Evolutionary conservation across 495 filamentous ascomycete genomes (phyloP).

Genomic region (Echria macrotheca): DNA sequence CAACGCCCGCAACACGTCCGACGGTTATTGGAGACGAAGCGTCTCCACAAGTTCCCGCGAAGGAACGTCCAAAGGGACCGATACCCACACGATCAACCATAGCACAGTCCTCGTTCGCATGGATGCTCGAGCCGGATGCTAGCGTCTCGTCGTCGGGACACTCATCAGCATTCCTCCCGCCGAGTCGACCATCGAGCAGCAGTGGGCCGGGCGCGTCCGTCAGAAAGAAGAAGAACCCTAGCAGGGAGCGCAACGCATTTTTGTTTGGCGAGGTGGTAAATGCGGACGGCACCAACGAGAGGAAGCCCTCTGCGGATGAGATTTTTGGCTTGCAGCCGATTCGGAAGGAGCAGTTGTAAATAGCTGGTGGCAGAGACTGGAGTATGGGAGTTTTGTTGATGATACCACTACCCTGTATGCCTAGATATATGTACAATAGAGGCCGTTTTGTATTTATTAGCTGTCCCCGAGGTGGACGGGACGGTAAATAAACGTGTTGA

Average conservation of each 20-base stretch:
- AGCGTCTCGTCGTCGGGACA: slow-evolving; percentile 13
- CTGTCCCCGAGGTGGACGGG: too few species aligned
- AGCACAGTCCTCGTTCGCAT: slow-evolving; percentile 83
- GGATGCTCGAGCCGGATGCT: slow-evolving; percentile 72
- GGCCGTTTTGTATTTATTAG: too few species aligned
- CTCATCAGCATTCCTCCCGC: slow-evolving; percentile 11
- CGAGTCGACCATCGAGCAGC: slow-evolving; percentile 16
- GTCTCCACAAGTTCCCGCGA: background rate
- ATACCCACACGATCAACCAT: slow-evolving; percentile 62
- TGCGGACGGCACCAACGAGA: slow-evolving; percentile 20
- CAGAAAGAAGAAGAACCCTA: slow-evolving; percentile 38
- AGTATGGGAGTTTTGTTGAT: background rate
- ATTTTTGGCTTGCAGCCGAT: slow-evolving; percentile 45
- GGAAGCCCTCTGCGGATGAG: slow-evolving; percentile 29
- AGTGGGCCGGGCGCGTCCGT: slow-evolving; percentile 7
- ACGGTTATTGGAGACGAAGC: background rate
- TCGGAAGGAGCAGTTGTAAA: slow-evolving; percentile 13
- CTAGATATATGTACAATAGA: too few species aligned
- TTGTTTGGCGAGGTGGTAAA: slow-evolving; percentile 47
- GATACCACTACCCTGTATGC: too few species aligned
- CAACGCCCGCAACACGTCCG: background rate
- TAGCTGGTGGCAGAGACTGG: background rate
- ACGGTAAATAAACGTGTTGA: too few species aligned
- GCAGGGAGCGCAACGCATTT: slow-evolving; percentile 50
- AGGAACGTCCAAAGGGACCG: slow-evolving; percentile 23